These are phyloP conservation scores for Sugiyamaella pinicola DNA, from an alignment of 1,139 yeast genomes.

Conservation along the genomic window DNA sequence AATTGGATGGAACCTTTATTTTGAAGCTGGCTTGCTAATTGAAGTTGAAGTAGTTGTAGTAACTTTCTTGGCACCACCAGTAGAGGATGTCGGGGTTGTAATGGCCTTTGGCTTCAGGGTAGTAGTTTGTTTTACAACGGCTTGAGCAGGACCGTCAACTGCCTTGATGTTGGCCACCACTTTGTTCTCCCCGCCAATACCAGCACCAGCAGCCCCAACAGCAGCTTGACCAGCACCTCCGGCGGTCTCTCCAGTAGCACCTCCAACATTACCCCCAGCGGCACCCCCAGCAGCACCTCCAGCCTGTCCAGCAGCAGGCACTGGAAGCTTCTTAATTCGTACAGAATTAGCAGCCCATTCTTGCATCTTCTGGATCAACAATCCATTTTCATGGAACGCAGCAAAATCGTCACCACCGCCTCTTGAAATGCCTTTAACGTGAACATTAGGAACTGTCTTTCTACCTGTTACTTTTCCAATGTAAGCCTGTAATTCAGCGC, in stretches of 20 bases:
- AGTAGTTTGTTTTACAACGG: background rate
- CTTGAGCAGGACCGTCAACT: background rate
- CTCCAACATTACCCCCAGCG: background rate
- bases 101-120: background rate
- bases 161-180: background rate
- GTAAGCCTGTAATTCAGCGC: slow-evolving; percentile 74
- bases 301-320: slow-evolving; percentile 20
- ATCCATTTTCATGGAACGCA: slow-evolving; percentile 59
- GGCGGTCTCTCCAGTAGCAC: background rate
- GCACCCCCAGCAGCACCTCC: background rate
- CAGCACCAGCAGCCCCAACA: background rate
- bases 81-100: background rate
- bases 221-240: background rate
- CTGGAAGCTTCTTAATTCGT: slow-evolving; percentile 14
- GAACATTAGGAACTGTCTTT: slow-evolving; percentile 88
- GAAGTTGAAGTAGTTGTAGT: no score
- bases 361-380: slow-evolving; percentile 52
- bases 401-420: slow-evolving; percentile 90
- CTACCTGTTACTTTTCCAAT: slow-evolving; percentile 79
- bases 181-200: background rate
- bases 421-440: slow-evolving; percentile 80
- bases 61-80: no score
- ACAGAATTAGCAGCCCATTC: slow-evolving; percentile 52
- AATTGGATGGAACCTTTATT: no score
- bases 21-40: no score